phyloP scores from a whole-genome alignment of 2,329 filamentous ascomycete genomes.

The Fusarium lateritium region DNA sequence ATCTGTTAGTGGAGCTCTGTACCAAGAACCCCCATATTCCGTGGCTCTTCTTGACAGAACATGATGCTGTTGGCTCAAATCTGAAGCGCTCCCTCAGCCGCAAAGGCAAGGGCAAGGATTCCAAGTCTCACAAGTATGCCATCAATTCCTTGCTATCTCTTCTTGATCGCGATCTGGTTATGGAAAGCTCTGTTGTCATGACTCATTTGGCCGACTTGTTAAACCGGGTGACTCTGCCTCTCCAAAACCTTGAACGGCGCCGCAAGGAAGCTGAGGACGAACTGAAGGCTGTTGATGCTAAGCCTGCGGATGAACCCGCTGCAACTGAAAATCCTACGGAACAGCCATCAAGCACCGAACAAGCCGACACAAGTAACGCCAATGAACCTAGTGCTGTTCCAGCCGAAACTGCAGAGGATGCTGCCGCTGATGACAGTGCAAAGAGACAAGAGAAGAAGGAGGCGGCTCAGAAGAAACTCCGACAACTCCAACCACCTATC shows the following conservation, averaged over 20 bases:
- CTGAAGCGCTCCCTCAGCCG: constrained; percentile 83
- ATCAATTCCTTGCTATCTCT: constrained; percentile 91
- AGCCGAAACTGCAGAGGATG: constrained; percentile 49
- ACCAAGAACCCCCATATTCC: constrained; percentile 89
- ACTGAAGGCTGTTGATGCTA: constrained; percentile 59
- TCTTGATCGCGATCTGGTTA: constrained; percentile 93
- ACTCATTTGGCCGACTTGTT: constrained; percentile 90
- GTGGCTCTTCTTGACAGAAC: constrained; percentile 93
- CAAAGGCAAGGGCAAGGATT: constrained; percentile 91
- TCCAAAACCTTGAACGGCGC: constrained; percentile 85
- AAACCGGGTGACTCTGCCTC: constrained; percentile 88
- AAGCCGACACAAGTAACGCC: constrained; percentile 48
- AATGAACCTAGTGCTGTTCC: constrained; percentile 45
- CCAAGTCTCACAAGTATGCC: constrained; percentile 87
- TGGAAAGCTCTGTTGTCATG: constrained; percentile 98
- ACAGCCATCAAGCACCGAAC: constrained; percentile 50
- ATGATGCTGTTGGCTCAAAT: constrained; percentile 80
- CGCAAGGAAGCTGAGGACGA: constrained; percentile 79
- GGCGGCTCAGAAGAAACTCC: constrained; percentile 64
- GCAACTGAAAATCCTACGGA: constrained; percentile 38
- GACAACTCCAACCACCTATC: constrained; percentile 81
- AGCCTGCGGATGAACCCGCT: constrained; percentile 56
- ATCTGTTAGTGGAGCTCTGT: constrained; percentile 86
- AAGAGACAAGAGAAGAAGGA: constrained; percentile 58
- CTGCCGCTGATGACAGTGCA: constrained; percentile 43